phyloP scores from a whole-genome alignment of 2,329 filamentous ascomycete genomes.

The Neofusicoccum laricinum region DNA sequence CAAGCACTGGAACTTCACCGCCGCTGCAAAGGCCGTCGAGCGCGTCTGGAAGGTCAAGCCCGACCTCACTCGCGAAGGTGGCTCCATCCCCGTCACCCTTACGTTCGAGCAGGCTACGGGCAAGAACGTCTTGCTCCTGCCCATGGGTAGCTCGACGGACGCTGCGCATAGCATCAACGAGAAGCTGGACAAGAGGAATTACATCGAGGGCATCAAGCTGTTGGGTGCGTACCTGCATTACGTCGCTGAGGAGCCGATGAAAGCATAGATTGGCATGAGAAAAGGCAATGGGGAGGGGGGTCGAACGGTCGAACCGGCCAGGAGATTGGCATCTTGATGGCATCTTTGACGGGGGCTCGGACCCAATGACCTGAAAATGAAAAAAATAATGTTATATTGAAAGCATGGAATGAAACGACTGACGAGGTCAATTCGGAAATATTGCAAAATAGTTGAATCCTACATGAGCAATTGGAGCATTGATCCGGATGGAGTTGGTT shows the following conservation, averaged over 20 bases:
- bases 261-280: not conserved
- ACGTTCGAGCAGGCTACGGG: constrained; percentile 97
- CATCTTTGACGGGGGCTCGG: not conserved
- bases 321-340: not conserved
- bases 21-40: constrained; percentile 93
- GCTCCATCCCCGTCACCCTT: constrained; percentile 93
- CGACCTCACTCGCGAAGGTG: constrained; percentile 94
- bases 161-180: constrained; percentile 98
- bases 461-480: no score
- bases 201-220: constrained; percentile 96
- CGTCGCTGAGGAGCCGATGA: constrained; percentile 80
- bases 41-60: constrained; percentile 90
- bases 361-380: not conserved
- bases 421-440: not conserved
- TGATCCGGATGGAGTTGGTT: no score
- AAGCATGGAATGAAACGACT: not conserved
- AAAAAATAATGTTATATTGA: not conserved
- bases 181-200: constrained; percentile 95
- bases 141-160: constrained; percentile 97
- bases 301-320: not conserved
- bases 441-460: no score
- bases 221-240: constrained; percentile 95
- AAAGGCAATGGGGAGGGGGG: not conserved
- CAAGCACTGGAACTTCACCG: constrained; percentile 98
- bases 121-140: constrained; percentile 93